Conservation (phyloP, 768 basidiomycete species). For the Hericium rajendrae region DNA sequence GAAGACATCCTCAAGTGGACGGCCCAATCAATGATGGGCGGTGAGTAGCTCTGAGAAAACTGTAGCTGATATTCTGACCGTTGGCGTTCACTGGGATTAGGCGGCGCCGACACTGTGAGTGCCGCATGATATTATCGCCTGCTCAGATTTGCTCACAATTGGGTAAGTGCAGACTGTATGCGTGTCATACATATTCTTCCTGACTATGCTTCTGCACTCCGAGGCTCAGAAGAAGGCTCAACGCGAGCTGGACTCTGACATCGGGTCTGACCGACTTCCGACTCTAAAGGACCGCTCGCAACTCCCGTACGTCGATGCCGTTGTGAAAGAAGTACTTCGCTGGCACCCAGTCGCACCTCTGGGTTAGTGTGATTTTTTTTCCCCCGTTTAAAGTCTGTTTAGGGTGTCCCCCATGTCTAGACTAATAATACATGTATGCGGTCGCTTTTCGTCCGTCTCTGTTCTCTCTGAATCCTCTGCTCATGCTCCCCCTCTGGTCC, state of each 20-base stretch:
- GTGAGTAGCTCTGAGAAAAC: background rate
- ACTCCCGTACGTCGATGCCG: conserved; percentile 16
- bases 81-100: background rate
- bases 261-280: conserved; percentile 13
- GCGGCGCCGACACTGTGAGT: conserved; percentile 16
- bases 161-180: conserved; percentile 12
- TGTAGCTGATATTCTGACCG: background rate
- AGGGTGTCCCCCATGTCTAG: too few relatives aligned
- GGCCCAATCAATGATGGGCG: conserved; percentile 15
- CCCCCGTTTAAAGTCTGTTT: too few relatives aligned
- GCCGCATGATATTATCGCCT: background rate
- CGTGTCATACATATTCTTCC: conserved; percentile 17
- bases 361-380: too few relatives aligned
- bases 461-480: too few relatives aligned
- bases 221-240: conserved; percentile 15
- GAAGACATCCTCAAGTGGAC: conserved; percentile 16
- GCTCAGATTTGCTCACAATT: background rate
- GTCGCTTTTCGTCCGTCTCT: too few relatives aligned
- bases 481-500: too few relatives aligned
- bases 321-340: conserved; percentile 17
- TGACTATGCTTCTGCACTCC: conserved; percentile 20
- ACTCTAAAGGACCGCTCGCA: conserved; percentile 12
- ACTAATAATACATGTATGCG: too few relatives aligned
- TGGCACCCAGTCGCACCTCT: conserved; percentile 15
- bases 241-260: conserved; percentile 16